phyloP scores from a whole-genome alignment of 345 rosid genomes.

The Pistacia vera region DNA sequence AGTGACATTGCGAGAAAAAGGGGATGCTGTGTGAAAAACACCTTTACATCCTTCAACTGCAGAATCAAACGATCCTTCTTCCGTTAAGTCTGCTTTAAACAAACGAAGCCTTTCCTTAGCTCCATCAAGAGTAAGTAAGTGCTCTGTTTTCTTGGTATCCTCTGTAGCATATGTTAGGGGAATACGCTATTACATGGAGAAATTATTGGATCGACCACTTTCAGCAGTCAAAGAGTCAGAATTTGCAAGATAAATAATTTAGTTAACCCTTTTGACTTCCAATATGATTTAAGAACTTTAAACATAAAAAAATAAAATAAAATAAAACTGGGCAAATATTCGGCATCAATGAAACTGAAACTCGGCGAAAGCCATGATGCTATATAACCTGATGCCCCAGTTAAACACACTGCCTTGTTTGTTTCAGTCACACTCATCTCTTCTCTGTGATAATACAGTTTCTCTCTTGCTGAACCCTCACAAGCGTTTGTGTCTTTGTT shows the following conservation, averaged over 20 bases:
- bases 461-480: too few relatives aligned
- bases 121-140: slow-evolving; percentile 40
- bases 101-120: slow-evolving; percentile 41
- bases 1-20: slow-evolving; percentile 29
- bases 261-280: not conserved
- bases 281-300: too few relatives aligned
- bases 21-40: slow-evolving; percentile 45
- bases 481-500: too few relatives aligned
- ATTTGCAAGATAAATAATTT: too few relatives aligned
- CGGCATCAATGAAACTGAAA: too few relatives aligned
- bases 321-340: too few relatives aligned
- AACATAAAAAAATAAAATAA: too few relatives aligned
- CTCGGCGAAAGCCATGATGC: slow-evolving; percentile 36
- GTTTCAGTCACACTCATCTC: not conserved
- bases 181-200: not conserved
- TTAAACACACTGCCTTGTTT: slow-evolving; percentile 31
- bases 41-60: slow-evolving; percentile 44
- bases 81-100: slow-evolving; percentile 29
- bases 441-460: too few relatives aligned
- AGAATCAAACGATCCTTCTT: slow-evolving; percentile 38
- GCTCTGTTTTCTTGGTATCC: slow-evolving; percentile 30
- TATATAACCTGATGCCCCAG: slow-evolving; percentile 41
- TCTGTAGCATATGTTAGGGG: slow-evolving; percentile 6
- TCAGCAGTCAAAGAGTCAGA: too few relatives aligned
- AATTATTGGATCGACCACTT: too few relatives aligned